Evolutionary conservation across 805 yeast species (phyloP), one percentile per base, ranked within the genome.

Genomic region (Cyberlindnera galapagoensis): DNA sequence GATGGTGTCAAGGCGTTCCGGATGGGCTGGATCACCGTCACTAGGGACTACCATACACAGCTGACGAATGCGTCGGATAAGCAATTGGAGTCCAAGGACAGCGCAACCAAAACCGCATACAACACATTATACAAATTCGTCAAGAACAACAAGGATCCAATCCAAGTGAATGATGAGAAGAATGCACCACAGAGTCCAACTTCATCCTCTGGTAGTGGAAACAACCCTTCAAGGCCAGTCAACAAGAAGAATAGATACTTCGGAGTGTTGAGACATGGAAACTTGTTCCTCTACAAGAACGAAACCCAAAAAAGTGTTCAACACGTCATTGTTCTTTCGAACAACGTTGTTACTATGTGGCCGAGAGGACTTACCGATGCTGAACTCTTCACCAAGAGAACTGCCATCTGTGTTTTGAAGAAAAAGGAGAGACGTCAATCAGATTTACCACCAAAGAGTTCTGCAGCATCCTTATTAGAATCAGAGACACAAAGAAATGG

Each of bases 21-120:
- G 50, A 62, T 74, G 9, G 95, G 94, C 7, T 84, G 94, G 94
- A 59, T 86, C 3, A 74, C 80, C 3, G 88, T 88, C n/a, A 82
- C 94, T 0, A 77, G 75, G 39, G 90, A 82, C 43, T 83, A 79
- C 51, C 66, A 80, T 58, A 61, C 67, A 36, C 63, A 70, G 57
- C 45, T 44, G 48, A 25, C 51, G 41, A 31, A 52, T 42, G 43
- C 46, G 62, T 23, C 63, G 62, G 36, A 62, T 55, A 39, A 72
- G 62, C 34, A 48, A 34, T 8, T 38, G 17, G 56, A 48, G 20
- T 38, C 40, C 18, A 47, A 49, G 28, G 46, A 43, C 18, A 28
- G 47, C 3, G 44, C 49, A 8, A 31, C 43, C 7, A 72, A 69
- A 40, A 62, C 80, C 0, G 83, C 84, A 0, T 76, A 76, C 44